phyloP scores from a whole-genome alignment of 2,329 filamentous ascomycete species.

The Tolypocladium ophioglossoides region DNA sequence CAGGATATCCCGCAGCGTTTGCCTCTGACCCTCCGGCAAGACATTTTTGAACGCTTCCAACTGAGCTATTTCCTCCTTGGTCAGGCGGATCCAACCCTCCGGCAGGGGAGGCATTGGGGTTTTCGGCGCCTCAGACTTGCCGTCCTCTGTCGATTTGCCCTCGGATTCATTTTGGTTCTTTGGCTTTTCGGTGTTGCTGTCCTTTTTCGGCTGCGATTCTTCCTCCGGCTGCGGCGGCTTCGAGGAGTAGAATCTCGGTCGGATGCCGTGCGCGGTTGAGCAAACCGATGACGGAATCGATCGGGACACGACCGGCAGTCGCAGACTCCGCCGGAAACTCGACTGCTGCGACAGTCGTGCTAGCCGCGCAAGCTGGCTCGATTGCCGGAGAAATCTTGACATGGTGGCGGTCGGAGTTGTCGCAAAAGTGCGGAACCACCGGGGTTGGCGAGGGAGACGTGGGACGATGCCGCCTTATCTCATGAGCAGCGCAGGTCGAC shows the following conservation, averaged over 20 bases:
- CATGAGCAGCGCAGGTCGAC: slow-evolving; percentile 18
- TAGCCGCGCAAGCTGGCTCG: slow-evolving; percentile 54
- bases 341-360: slow-evolving; percentile 45
- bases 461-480: slow-evolving; percentile 16
- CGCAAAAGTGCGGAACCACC: slow-evolving; percentile 22
- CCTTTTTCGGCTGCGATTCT: slow-evolving; percentile 15
- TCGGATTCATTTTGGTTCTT: slow-evolving; percentile 11
- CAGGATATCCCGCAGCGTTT: slow-evolving; percentile 49
- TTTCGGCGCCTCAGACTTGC: slow-evolving; percentile 13
- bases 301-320: slow-evolving; percentile 18
- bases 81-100: slow-evolving; percentile 36
- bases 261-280: slow-evolving; percentile 22
- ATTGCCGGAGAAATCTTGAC: slow-evolving; percentile 56
- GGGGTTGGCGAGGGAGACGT: slow-evolving; percentile 13
- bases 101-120: slow-evolving; percentile 24
- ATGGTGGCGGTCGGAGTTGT: slow-evolving; percentile 32
- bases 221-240: slow-evolving; percentile 27
- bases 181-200: slow-evolving; percentile 4
- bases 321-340: slow-evolving; percentile 35
- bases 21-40: slow-evolving; percentile 51
- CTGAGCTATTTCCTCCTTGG: slow-evolving; percentile 35
- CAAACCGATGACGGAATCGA: slow-evolving; percentile 22
- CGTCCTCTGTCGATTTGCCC: slow-evolving; percentile 7
- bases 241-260: slow-evolving; percentile 26
- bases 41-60: slow-evolving; percentile 50